Evolutionary conservation across 164 flowering plant species (phyloP).

Genomic region (Vitis labrusca): DNA sequence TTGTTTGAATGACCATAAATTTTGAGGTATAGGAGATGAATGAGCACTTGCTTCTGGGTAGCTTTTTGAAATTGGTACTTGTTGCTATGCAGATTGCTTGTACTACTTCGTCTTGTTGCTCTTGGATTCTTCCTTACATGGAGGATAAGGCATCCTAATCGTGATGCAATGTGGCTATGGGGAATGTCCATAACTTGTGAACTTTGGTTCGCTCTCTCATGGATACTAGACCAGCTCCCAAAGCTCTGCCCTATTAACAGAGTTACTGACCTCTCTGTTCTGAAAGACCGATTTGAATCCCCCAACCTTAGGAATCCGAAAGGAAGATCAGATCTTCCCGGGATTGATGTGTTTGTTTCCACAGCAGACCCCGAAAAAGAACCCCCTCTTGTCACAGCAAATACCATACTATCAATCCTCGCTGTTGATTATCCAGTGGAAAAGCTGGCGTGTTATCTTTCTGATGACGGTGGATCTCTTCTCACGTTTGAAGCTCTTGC

Average conservation of each 20-base stretch:
- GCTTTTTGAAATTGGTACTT: not conserved
- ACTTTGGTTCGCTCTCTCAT: constrained; percentile 86
- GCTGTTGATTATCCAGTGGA: constrained; percentile 92
- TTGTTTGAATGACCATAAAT: not conserved
- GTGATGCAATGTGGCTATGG: constrained; percentile 90
- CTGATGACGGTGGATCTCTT: constrained; percentile 91
- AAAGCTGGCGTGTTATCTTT: constrained; percentile 78
- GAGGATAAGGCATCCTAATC: constrained; percentile 81
- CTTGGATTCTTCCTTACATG: constrained; percentile 73
- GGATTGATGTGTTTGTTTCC: constrained; percentile 86
- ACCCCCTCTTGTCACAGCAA: constrained; percentile 93
- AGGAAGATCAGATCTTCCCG: constrained; percentile 86
- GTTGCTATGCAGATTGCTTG: constrained; percentile 54
- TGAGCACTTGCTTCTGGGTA: no score
- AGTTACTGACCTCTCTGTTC: constrained; percentile 65
- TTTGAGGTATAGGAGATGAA: not conserved
- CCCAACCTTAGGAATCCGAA: constrained; percentile 74
- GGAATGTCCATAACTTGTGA: constrained; percentile 81
- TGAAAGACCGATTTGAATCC: constrained; percentile 73
- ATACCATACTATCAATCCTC: constrained; percentile 83
- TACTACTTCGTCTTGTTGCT: constrained; percentile 62
- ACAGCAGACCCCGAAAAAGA: constrained; percentile 94
- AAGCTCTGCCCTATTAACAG: constrained; percentile 88
- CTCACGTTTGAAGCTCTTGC: constrained; percentile 90
- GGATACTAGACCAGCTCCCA: constrained; percentile 94